These are phyloP conservation scores for Pinus taeda DNA, from an alignment of 75 land plant species.

Conservation along the genomic window DNA sequence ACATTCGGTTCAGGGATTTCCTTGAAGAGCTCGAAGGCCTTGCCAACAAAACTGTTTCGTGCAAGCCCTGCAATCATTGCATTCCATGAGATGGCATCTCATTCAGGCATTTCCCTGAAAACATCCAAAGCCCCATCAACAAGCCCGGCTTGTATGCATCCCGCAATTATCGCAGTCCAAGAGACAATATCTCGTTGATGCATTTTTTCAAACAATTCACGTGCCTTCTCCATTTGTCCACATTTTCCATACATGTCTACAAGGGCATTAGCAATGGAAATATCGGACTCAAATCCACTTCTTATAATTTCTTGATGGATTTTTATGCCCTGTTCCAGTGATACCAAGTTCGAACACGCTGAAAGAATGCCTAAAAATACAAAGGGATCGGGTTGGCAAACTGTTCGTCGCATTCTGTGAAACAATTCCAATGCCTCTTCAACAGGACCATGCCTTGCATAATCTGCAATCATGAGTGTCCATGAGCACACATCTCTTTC, in stretches of 20 bases:
- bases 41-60: constrained; percentile 14
- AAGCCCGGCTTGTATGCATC: constrained; percentile 17
- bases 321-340: constrained; percentile 11
- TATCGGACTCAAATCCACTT: constrained; percentile 21
- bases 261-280: constrained; percentile 23
- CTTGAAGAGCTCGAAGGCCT: constrained; percentile 24
- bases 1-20: constrained; percentile 34
- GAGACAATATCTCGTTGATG: constrained; percentile 38
- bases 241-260: constrained; percentile 35
- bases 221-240: constrained; percentile 14
- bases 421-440: constrained; percentile 28
- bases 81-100: constrained; percentile 39
- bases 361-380: constrained; percentile 33
- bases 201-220: constrained; percentile 42
- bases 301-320: constrained; percentile 28
- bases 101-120: constrained; percentile 23
- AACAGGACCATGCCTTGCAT: constrained; percentile 1
- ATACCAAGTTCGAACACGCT: constrained; percentile 36
- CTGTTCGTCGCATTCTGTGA: constrained; percentile 30
- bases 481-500: constrained; percentile 16
- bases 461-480: constrained; percentile 33
- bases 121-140: constrained; percentile 24
- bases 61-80: constrained; percentile 44
- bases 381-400: constrained; percentile 44
- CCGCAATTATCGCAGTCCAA: constrained; percentile 40